phyloP scores from a whole-genome alignment of 371 early-diverging fungal genomes.

The Mucor indicus region DNA sequence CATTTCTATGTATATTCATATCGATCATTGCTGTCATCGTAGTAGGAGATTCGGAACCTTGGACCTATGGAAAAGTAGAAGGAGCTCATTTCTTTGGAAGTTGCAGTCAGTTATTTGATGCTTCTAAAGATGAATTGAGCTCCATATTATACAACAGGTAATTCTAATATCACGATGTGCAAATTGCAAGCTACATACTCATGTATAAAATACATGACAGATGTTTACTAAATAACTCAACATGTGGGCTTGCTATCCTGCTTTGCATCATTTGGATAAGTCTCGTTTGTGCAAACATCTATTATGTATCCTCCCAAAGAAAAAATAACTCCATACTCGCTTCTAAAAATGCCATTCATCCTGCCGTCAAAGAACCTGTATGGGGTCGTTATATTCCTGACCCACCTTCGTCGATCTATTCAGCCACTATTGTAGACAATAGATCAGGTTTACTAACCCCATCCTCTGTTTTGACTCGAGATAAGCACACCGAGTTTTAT shows the following conservation, averaged over 20 bases:
- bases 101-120: no score
- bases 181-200: background rate
- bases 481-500: constrained; percentile 6
- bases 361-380: constrained; percentile 3
- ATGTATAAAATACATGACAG: background rate
- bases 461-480: background rate
- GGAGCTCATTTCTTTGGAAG: no score
- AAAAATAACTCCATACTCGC: background rate
- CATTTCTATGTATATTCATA: constrained; percentile 10
- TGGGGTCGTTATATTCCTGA: constrained; percentile 24
- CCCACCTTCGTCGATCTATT: constrained; percentile 9
- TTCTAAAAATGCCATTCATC: background rate
- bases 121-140: no score
- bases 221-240: constrained; percentile 15
- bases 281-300: background rate
- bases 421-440: background rate
- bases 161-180: background rate
- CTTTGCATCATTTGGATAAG: constrained; percentile 8
- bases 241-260: constrained; percentile 6
- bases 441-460: constrained; percentile 7
- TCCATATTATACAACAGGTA: no score
- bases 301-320: background rate
- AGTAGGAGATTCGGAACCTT: background rate
- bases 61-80: background rate
- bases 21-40: constrained; percentile 20